These are phyloP conservation scores for Hymenoscyphus infarciens DNA, from an alignment of 2,329 filamentous ascomycete genomes.

Conservation along the genomic window DNA sequence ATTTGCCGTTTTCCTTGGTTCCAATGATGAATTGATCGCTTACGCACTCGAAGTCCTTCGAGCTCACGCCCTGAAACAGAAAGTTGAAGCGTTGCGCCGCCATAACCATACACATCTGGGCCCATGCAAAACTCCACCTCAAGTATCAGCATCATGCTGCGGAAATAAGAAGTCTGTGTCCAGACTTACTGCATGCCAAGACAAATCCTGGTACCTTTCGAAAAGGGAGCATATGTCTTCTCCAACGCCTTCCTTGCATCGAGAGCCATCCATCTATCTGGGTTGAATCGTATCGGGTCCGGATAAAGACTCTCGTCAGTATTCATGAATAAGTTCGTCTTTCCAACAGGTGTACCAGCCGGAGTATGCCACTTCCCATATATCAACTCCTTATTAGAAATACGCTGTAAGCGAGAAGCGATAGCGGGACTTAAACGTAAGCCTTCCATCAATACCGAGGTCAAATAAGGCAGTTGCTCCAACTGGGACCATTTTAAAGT, in stretches of 20 bases:
- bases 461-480: slow-evolving; percentile 32
- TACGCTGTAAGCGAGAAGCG: not conserved
- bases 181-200: slow-evolving; percentile 13
- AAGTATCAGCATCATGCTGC: not conserved
- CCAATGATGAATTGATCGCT: slow-evolving; percentile 18
- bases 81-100: slow-evolving; percentile 14
- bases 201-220: slow-evolving; percentile 15
- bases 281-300: slow-evolving; percentile 14
- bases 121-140: slow-evolving; percentile 18
- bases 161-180: not conserved
- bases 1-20: slow-evolving; percentile 6
- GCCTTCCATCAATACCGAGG: slow-evolving; percentile 33
- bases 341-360: not conserved
- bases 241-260: slow-evolving; percentile 30
- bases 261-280: slow-evolving; percentile 4
- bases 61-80: slow-evolving; percentile 4
- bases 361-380: not conserved
- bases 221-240: slow-evolving; percentile 12
- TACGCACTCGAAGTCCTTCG: slow-evolving; percentile 16
- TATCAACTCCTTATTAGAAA: not conserved
- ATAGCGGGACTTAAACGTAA: slow-evolving; percentile 6
- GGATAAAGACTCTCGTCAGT: not conserved
- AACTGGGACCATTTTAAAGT: slow-evolving; percentile 11
- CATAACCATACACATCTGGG: slow-evolving; percentile 14
- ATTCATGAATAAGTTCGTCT: not conserved